Evolutionary conservation across 1,139 yeast genomes (phyloP), one percentile per base, ranked within the genome.

Genomic region (Yamadazyma friedrichii): DNA sequence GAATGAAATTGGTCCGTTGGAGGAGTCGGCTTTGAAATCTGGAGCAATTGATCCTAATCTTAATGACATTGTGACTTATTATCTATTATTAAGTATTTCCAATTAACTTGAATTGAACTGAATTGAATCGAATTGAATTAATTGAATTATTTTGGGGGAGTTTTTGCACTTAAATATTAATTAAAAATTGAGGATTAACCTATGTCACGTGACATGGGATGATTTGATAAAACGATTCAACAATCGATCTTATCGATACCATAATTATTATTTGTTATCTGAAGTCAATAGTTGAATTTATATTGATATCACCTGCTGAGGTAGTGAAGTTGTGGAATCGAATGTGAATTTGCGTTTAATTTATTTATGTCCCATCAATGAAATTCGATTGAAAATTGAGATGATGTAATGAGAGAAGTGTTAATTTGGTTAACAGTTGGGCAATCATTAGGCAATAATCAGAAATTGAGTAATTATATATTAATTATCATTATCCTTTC

Each of bases 1-100:
- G 78, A 88, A 87, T 48, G 82, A 78, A 58, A 88, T 79, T 50
- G 78, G 75, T 42, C 96, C 96, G 47, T 74, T 70, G 45, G 95
- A 82, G 41, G 95, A 82, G 44, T 79, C 80, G 44, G 93, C 88
- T 51, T 75, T 67, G 74, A 88, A 88, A 66, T 88, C 82, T 58
- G 96, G 96, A 44, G 95, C 96, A 38, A 65, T 67, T 20, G 91
- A 79, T 35, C 83, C 83, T 49, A 51, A 49, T 42, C 54, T 50
- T 49, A 51, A 49, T 31, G 51, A 41, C 52, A 48, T 48, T 22
- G 30, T 45, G 20, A 12, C n/a, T 32, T 32, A 32, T n/a, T n/a
- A n/a, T n/a, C n/a, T 32, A 32, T 10, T 15, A 17, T 22, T n/a
- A n/a, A 15, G 9, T 6, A n/a, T 15, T 31, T 10, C 9, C 31